phyloP scores from a whole-genome alignment of 208 protist species.

The Histomonas meleagridis region DNA sequence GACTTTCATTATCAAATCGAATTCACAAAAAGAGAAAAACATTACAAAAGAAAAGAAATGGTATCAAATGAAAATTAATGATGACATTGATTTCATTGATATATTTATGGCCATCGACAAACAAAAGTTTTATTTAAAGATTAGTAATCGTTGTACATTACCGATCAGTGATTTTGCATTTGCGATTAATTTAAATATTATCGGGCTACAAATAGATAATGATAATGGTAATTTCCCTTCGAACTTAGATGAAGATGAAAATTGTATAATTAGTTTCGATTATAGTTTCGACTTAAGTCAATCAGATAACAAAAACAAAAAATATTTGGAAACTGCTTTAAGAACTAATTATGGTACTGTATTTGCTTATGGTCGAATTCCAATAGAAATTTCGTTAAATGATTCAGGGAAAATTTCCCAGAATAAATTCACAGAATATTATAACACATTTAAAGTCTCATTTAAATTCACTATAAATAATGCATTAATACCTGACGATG shows the following conservation, averaged over 20 bases:
- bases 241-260: neutral
- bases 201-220: neutral
- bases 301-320: neutral
- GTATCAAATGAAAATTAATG: neutral
- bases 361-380: neutral
- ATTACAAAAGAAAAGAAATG: neutral
- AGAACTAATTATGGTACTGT: neutral
- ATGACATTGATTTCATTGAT: neutral
- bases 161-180: neutral
- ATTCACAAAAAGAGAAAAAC: no score
- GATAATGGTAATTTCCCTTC: neutral
- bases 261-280: neutral
- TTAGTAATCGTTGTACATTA: neutral
- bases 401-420: neutral
- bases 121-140: neutral
- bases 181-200: neutral
- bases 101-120: neutral
- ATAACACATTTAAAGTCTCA: neutral
- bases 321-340: neutral
- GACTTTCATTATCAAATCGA: no score
- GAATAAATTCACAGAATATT: neutral
- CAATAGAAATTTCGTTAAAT: neutral
- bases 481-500: neutral
- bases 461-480: neutral
- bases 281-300: neutral